phyloP scores from a whole-genome alignment of 768 basidiomycete species.

The Rhizopogon roseolus region DNA sequence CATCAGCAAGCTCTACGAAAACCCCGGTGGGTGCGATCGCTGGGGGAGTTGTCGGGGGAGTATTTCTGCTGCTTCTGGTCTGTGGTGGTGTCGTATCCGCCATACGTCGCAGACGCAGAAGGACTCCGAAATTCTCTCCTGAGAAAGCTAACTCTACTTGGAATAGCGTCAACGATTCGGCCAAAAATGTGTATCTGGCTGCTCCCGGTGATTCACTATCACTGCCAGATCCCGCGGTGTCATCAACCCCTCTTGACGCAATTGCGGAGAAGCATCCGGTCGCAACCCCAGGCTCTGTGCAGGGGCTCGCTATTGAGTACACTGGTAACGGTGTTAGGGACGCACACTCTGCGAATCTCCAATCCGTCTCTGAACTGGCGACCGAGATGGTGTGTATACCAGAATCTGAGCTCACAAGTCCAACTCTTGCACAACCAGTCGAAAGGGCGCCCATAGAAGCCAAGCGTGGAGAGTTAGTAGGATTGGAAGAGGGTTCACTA shows the following conservation, averaged over 20 bases:
- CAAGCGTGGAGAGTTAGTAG: no score
- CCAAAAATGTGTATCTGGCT: neutral
- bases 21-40: slow-evolving; percentile 11
- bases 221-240: neutral
- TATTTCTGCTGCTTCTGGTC: slow-evolving; percentile 10
- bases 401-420: no score
- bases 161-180: neutral
- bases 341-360: no score
- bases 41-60: slow-evolving; percentile 18
- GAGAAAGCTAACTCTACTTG: neutral
- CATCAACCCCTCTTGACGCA: neutral
- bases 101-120: slow-evolving; percentile 9
- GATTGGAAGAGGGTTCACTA: no score
- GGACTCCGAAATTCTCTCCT: neutral
- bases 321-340: no score
- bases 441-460: no score
- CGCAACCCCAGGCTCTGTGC: no score
- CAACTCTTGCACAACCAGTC: no score
- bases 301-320: no score
- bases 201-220: neutral
- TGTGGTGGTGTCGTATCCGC: slow-evolving; percentile 7
- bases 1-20: neutral
- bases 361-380: no score
- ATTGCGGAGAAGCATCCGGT: neutral
- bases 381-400: no score